Evolutionary conservation across 2,329 filamentous ascomycete species (phyloP).

Genomic region (Pseudogymnoascus sp.): DNA sequence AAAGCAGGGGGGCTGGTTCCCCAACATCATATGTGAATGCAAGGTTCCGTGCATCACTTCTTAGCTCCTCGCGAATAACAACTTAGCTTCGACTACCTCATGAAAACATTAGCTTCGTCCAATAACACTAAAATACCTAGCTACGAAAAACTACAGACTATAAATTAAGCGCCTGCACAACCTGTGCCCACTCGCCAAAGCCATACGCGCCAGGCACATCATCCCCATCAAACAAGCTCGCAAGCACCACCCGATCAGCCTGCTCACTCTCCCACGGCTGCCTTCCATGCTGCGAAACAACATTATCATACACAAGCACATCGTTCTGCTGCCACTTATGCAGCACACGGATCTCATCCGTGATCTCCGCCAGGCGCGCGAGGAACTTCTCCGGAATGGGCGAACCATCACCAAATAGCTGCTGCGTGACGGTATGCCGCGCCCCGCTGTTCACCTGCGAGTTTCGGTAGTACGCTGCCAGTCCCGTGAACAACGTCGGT

Average conservation of each 20-base stretch:
- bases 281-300: conserved; percentile 40
- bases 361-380: conserved; percentile 34
- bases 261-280: conserved; percentile 40
- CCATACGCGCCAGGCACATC: conserved; percentile 36
- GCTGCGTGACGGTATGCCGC: conserved; percentile 30
- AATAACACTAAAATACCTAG: neutral
- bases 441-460: conserved; percentile 18
- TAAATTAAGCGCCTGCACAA: conserved; percentile 35
- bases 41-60: neutral
- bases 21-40: neutral
- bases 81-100: neutral
- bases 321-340: conserved; percentile 40
- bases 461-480: conserved; percentile 38
- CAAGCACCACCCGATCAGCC: conserved; percentile 36
- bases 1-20: neutral
- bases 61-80: neutral
- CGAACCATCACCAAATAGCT: conserved; percentile 38
- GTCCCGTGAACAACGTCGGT: conserved; percentile 38
- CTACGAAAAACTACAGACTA: conserved; percentile 10
- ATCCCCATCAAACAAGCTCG: conserved; percentile 37
- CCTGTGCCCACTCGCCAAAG: conserved; percentile 36
- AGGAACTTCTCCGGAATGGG: conserved; percentile 39
- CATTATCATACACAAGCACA: conserved; percentile 40
- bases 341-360: conserved; percentile 40
- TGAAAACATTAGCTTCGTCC: neutral